phyloP scores from a whole-genome alignment of 495 filamentous ascomycete species.

The Trichoderma gamsii region DNA sequence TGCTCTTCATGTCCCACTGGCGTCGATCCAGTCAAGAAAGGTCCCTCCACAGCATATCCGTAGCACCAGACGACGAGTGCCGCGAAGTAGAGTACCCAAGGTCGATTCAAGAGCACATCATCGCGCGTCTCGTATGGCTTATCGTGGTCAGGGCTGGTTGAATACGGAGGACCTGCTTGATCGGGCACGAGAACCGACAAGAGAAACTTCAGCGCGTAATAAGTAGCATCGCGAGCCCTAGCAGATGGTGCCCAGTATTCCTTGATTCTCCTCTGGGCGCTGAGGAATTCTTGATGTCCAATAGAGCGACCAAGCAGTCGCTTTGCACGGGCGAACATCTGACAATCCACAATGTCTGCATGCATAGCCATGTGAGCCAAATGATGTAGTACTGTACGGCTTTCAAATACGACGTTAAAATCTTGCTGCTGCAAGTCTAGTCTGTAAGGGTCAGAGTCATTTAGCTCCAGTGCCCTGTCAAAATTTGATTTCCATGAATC shows the following conservation, averaged over 20 bases:
- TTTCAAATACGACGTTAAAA: conserved; percentile 77
- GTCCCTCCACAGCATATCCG: conserved; percentile 84
- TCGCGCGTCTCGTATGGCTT: conserved; percentile 72
- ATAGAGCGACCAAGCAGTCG: conserved; percentile 82
- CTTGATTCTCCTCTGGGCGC: conserved; percentile 78
- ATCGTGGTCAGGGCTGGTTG: conserved; percentile 28
- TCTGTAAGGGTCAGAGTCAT: conserved; percentile 41
- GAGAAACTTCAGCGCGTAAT: conserved; percentile 87
- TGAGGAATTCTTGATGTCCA: conserved; percentile 69
- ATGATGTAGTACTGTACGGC: conserved; percentile 81
- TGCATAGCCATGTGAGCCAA: conserved; percentile 98
- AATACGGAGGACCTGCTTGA: conserved; percentile 28
- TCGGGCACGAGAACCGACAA: conserved; percentile 66
- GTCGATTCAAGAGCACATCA: conserved; percentile 84
- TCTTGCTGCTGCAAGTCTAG: conserved; percentile 45
- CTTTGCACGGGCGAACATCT: conserved; percentile 86
- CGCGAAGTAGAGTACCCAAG: conserved; percentile 97
- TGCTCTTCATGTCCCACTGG: conserved; percentile 56
- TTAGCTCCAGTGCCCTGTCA: conserved; percentile 63
- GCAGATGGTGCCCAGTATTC: conserved; percentile 88
- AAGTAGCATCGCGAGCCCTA: conserved; percentile 85
- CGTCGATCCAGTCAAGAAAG: conserved; percentile 45
- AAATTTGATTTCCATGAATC: conserved; percentile 95
- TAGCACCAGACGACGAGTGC: conserved; percentile 92
- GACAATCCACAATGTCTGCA: conserved; percentile 94